A percentile compares a stretch with the other conserved stretches of the same genome.
phyloP scores from a whole-genome alignment of 2,329 filamentous ascomycete genomes.

The Bimuria novae-zelandiae region DNA sequence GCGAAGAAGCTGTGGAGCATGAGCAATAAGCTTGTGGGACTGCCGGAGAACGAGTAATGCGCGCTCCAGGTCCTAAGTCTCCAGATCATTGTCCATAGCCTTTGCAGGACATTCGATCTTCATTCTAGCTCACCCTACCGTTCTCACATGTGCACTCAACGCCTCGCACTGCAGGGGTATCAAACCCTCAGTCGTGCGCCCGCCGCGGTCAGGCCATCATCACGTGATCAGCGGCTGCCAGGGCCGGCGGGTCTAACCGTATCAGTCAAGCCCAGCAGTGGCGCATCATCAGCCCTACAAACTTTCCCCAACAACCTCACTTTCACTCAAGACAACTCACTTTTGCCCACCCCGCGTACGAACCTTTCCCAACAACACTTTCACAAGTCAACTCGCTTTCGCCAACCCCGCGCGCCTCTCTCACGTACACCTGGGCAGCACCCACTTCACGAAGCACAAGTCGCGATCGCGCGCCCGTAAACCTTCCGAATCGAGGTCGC shows the following conservation, averaged over 20 bases:
- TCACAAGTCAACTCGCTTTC: not conserved
- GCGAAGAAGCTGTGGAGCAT: slow-evolving; percentile 36
- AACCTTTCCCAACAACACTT: not conserved
- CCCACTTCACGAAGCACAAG: not conserved
- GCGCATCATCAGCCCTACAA: slow-evolving; percentile 2
- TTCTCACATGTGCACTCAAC: too few relatives aligned
- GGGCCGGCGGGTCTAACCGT: not conserved
- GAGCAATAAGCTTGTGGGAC: slow-evolving; percentile 17
- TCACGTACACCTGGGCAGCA: not conserved
- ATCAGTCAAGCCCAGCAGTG: slow-evolving; percentile 1
- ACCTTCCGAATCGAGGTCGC: not conserved
- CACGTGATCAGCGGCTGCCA: not conserved
- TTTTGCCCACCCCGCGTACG: not conserved
- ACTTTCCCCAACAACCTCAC: not conserved
- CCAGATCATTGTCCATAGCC: too few relatives aligned
- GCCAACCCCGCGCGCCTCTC: not conserved
- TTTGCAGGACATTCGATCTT: too few relatives aligned
- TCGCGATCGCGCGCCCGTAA: not conserved
- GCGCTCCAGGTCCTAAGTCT: too few relatives aligned
- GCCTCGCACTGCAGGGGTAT: too few relatives aligned
- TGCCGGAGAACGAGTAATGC: slow-evolving; percentile 12
- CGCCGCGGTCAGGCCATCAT: too few relatives aligned
- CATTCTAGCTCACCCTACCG: too few relatives aligned
- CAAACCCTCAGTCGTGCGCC: too few relatives aligned
- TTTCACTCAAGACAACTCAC: not conserved